Base-by-base conservation (phyloP, 306 rosid species). In the Pyrus bretschneideri region DNA sequence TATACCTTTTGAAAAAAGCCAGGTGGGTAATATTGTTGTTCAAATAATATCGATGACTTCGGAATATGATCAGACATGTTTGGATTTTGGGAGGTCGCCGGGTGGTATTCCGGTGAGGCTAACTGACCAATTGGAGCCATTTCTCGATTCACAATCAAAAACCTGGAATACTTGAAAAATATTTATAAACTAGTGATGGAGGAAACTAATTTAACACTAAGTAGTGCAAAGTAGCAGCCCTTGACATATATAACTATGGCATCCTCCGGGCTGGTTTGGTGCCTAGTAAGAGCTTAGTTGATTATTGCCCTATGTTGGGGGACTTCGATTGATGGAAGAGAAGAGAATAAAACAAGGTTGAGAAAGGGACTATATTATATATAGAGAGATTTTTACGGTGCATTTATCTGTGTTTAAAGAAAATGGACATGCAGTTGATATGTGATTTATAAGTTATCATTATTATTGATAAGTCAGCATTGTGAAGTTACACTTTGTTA, bases 1-100 rank as follows among this genome's bases (percentile, higher is more conserved):
- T 10, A 59, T 77, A 91, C 97, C 89, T 85, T 87, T 72, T 67
- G 81, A 45, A 77, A 21, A 55, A 93, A 89, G 3, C 86, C 81
- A 42, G 87, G 88, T 33, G 89, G 95, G 77, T 84, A 91, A 67
- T 30, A n/a, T 33, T 52, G 67, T 55, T 52, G 63, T 51, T 73
- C 75, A 23, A 82, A 4, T 42, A 82, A 4, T 42, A 7, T 5
- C 12, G 70, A 22, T 69, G 62, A 72, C 67, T 76, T 6, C 40
- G 57, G 45, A 63, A 35, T 46, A 11, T 73, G 15, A 77, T n/a
- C 61, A 57, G 1, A n/a, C 3, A 6, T 8, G 61, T 18, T 57
- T 21, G 22, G 61, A 57, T 57, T 57, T 7, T 49, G 55, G 8
- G 55, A 49, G 55, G 55, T 49, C 5, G 21, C 55, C 55, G 55